These are phyloP conservation scores for Macrolepiota albuminosa DNA, from an alignment of 768 basidiomycete species.

Conservation along the genomic window DNA sequence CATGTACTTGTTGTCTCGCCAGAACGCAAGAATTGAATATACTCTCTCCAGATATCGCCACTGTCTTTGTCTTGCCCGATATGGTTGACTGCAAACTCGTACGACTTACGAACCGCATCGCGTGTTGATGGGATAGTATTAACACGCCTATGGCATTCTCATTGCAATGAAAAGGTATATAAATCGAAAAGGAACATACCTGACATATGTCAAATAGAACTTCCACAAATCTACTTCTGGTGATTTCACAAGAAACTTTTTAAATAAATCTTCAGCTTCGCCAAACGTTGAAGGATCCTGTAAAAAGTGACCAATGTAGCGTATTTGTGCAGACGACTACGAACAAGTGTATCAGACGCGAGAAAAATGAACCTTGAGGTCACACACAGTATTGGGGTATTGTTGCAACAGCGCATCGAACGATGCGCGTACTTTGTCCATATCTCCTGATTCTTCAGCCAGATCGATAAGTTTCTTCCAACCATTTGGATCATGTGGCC, in stretches of 20 bases:
- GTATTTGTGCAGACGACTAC: slow-evolving; percentile 80
- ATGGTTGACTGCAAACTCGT: slow-evolving; percentile 87
- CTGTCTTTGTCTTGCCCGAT: slow-evolving; percentile 92
- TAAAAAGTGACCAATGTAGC: slow-evolving; percentile 76
- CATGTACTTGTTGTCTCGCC: slow-evolving; percentile 83
- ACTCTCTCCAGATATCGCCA: slow-evolving; percentile 91
- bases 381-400: slow-evolving; percentile 90
- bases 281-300: slow-evolving; percentile 58
- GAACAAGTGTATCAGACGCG: slow-evolving; percentile 8
- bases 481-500: slow-evolving; percentile 69
- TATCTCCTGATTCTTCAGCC: slow-evolving; percentile 72
- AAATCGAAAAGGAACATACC: slow-evolving; percentile 42
- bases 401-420: slow-evolving; percentile 80
- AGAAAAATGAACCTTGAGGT: slow-evolving; percentile 9
- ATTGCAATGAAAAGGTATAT: not conserved
- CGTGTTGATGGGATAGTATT: slow-evolving; percentile 65
- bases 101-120: slow-evolving; percentile 79
- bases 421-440: slow-evolving; percentile 72
- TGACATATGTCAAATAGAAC: slow-evolving; percentile 91
- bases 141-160: slow-evolving; percentile 43
- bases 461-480: slow-evolving; percentile 77
- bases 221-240: slow-evolving; percentile 90
- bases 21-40: slow-evolving; percentile 81
- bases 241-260: slow-evolving; percentile 76
- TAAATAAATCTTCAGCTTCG: slow-evolving; percentile 86